Conservation (phyloP, 495 filamentous ascomycete species). For the Penicillium alfredii region DNA sequence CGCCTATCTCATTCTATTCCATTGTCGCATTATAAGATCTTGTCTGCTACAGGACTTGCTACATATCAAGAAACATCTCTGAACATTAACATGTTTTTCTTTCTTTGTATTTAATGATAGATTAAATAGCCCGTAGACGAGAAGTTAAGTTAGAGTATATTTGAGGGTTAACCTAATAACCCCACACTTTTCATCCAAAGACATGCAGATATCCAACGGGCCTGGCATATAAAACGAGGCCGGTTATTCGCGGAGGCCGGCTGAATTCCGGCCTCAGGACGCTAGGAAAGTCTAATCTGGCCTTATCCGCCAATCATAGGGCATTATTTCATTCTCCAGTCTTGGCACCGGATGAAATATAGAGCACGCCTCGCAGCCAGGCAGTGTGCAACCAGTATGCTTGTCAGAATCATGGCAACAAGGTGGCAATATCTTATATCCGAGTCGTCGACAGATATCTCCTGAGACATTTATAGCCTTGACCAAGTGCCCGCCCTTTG, state of each 20-base stretch:
- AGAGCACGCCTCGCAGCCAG: constrained; percentile 13
- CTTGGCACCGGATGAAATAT: constrained; percentile 28
- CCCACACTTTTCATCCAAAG: background rate
- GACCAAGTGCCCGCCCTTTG: background rate
- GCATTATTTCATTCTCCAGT: background rate
- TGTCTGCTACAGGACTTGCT: too few relatives aligned
- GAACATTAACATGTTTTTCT: too few relatives aligned
- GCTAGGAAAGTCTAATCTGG: constrained; percentile 28
- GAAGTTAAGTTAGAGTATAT: too few relatives aligned
- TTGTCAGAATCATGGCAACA: too few relatives aligned
- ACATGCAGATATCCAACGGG: background rate
- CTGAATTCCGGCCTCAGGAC: constrained; percentile 38
- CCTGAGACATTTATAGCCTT: too few relatives aligned
- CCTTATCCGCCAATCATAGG: constrained; percentile 21
- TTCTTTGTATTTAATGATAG: background rate
- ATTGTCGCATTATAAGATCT: too few relatives aligned
- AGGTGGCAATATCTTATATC: too few relatives aligned
- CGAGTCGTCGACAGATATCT: too few relatives aligned
- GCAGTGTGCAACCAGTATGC: too few relatives aligned
- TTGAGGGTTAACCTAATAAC: background rate
- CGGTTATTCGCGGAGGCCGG: constrained; percentile 45
- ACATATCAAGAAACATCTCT: too few relatives aligned
- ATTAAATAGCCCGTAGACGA: too few relatives aligned
- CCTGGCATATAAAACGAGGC: constrained; percentile 1
- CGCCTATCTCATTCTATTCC: too few relatives aligned